Conservation (phyloP, 768 basidiomycete species). For the Hirschioporus abietinus region DNA sequence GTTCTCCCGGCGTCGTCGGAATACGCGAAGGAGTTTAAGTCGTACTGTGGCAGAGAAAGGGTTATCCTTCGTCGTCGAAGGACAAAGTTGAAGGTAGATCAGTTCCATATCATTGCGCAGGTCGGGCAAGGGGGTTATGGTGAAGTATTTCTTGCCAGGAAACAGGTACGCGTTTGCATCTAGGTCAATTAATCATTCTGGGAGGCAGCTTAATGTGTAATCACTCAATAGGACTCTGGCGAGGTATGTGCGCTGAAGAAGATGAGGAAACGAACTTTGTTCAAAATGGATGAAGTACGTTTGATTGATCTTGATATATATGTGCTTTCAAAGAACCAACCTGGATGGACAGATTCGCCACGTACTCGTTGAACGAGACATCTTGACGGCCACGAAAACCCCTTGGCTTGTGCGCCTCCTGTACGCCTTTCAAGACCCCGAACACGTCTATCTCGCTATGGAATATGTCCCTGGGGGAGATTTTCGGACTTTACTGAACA, state of each 20-base stretch:
- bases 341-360: conserved; percentile 73
- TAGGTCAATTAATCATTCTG: background rate
- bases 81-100: conserved; percentile 87
- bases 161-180: conserved; percentile 36
- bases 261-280: conserved; percentile 90
- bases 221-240: conserved; percentile 56
- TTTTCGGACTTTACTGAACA: conserved; percentile 95
- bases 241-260: conserved; percentile 97
- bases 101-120: conserved; percentile 98
- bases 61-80: conserved; percentile 89
- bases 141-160: conserved; percentile 92
- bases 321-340: background rate
- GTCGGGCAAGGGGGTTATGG: conserved; percentile 99
- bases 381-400: conserved; percentile 93
- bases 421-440: conserved; percentile 94
- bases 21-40: conserved; percentile 78
- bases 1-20: conserved; percentile 42
- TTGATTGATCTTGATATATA: conserved; percentile 6
- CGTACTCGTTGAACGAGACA: conserved; percentile 95
- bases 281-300: conserved; percentile 96
- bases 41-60: conserved; percentile 91
- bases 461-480: conserved; percentile 99
- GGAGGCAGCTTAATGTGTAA: background rate
- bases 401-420: conserved; percentile 94
- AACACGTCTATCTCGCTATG: conserved; percentile 95